phyloP scores from a whole-genome alignment of 805 yeast genomes.

The Sungouiozyma intestinalis region DNA sequence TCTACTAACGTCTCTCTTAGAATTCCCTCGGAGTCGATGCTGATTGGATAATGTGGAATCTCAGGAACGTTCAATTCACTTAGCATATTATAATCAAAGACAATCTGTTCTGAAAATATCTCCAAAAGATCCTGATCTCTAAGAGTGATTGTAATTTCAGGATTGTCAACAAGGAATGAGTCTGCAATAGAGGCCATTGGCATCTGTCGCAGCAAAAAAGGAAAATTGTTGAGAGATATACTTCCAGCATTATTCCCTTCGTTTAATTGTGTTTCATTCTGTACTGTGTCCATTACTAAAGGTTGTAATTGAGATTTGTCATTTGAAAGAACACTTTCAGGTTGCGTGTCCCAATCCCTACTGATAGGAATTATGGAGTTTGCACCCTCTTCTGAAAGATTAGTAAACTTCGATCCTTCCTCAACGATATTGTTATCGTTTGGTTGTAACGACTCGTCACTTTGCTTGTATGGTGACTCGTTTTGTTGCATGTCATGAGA shows the following conservation, averaged over 20 bases:
- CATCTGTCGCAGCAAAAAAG: constrained; percentile 54
- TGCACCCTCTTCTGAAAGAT: neutral
- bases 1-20: constrained; percentile 13
- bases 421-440: neutral
- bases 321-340: neutral
- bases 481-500: constrained; percentile 13
- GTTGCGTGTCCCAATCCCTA: neutral
- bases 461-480: constrained; percentile 14
- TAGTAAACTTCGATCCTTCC: neutral
- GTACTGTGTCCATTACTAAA: neutral
- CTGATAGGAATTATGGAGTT: neutral
- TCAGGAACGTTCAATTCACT: constrained; percentile 47
- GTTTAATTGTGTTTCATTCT: neutral
- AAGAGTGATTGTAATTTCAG: constrained; percentile 10
- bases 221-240: constrained; percentile 49
- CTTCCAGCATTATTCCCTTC: neutral
- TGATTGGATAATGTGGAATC: constrained; percentile 30
- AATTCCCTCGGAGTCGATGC: constrained; percentile 13
- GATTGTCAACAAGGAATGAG: constrained; percentile 28
- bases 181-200: constrained; percentile 55
- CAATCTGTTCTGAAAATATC: constrained; percentile 23
- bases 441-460: constrained; percentile 7
- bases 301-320: neutral
- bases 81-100: constrained; percentile 36
- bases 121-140: constrained; percentile 18